A percentile compares a stretch with the other conserved stretches of the same genome.
Evolutionary conservation across 1,139 yeast species (phyloP).

Genomic region (Kurtzmaniella quercitrusa): DNA sequence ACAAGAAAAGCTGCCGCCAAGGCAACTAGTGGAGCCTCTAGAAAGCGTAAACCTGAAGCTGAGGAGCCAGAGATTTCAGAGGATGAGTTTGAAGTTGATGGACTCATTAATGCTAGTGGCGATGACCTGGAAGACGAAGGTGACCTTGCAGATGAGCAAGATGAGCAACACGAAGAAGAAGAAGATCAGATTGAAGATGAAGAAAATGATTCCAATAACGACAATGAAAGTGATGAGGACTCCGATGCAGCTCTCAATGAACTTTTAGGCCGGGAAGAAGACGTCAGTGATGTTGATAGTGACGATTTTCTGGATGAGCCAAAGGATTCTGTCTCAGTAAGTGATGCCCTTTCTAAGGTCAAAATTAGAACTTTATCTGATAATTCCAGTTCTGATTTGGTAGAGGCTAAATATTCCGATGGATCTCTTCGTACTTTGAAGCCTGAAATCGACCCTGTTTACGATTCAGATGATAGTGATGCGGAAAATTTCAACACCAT

Average conservation of each 20-base stretch:
- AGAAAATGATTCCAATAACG: constrained; percentile 25
- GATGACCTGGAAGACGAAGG: constrained; percentile 15
- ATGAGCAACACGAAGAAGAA: constrained; percentile 24
- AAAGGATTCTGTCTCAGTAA: constrained; percentile 41
- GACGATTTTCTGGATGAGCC: constrained; percentile 49
- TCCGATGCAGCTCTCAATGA: constrained; percentile 62
- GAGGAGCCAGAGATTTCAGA: constrained; percentile 17
- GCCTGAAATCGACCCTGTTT: constrained; percentile 89
- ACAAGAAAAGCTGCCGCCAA: not conserved
- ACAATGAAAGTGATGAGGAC: constrained; percentile 36
- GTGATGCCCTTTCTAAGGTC: constrained; percentile 53
- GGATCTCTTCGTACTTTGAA: constrained; percentile 71
- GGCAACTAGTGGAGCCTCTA: constrained; percentile 8
- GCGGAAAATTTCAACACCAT: constrained; percentile 81
- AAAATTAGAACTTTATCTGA: constrained; percentile 45
- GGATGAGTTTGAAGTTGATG: constrained; percentile 33
- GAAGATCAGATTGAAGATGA: constrained; percentile 23
- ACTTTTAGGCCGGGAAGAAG: constrained; percentile 50
- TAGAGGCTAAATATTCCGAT: constrained; percentile 55
- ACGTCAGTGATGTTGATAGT: constrained; percentile 27
- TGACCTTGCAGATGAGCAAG: constrained; percentile 12
- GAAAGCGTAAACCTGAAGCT: constrained; percentile 10
- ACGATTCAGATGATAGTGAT: constrained; percentile 92
- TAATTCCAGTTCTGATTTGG: constrained; percentile 19
- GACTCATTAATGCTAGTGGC: constrained; percentile 13